Evolutionary conservation across 108 stramenopile species (phyloP).

Genomic region (Skeletonema tropicum): DNA sequence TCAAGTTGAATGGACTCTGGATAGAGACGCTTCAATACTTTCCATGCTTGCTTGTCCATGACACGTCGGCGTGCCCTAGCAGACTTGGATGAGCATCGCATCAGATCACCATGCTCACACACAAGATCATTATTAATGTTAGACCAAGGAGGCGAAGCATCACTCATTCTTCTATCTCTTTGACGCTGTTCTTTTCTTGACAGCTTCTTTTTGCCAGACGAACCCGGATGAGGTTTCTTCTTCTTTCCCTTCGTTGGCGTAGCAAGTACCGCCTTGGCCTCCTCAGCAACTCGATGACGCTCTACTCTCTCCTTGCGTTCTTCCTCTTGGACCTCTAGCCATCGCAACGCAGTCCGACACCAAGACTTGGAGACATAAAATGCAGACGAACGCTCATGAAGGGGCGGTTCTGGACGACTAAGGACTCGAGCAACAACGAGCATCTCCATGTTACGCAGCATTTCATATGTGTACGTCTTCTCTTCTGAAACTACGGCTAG

Average conservation of each 20-base stretch:
- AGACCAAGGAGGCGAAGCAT: constrained; percentile 83
- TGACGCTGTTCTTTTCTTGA: constrained; percentile 81
- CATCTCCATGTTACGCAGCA: constrained; percentile 88
- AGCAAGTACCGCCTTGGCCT: constrained; percentile 21
- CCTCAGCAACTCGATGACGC: constrained; percentile 33
- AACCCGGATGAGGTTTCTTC: constrained; percentile 24
- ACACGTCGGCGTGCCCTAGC: constrained; percentile 76
- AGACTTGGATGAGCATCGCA: constrained; percentile 57
- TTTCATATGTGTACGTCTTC: constrained; percentile 67
- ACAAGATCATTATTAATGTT: constrained; percentile 81
- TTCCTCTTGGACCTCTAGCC: constrained; percentile 84
- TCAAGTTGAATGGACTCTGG: constrained; percentile 76
- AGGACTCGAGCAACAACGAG: constrained; percentile 87
- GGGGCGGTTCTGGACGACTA: constrained; percentile 75
- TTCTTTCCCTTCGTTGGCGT: constrained; percentile 31
- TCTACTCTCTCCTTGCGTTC: constrained; percentile 52
- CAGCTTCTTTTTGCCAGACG: constrained; percentile 68
- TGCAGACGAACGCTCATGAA: constrained; percentile 44
- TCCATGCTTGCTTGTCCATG: constrained; percentile 90
- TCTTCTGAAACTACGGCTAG: neutral
- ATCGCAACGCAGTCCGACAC: constrained; percentile 83
- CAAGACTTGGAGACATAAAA: constrained; percentile 87
- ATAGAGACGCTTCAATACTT: constrained; percentile 79
- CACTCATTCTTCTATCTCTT: constrained; percentile 67
- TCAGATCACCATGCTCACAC: constrained; percentile 53